Evolutionary conservation across 352 stramenopile species (phyloP).

Genomic region (Elongisporangium prolatum): DNA sequence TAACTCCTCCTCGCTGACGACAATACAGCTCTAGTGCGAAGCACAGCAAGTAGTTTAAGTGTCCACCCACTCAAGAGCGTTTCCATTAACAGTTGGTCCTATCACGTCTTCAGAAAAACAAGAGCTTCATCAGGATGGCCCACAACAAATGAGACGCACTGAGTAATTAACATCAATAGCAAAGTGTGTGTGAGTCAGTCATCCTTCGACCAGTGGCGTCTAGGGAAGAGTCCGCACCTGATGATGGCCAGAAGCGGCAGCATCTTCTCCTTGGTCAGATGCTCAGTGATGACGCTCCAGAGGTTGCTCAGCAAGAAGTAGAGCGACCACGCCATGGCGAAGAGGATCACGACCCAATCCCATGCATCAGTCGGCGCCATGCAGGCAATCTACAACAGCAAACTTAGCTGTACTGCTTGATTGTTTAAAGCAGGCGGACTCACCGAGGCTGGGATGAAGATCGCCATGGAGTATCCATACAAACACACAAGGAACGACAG

Average conservation of each 20-base stretch:
- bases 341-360: conserved; percentile 77
- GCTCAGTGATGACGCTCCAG: conserved; percentile 68
- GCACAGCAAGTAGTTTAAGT: conserved; percentile 1
- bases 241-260: conserved; percentile 77
- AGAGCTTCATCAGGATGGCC: conserved; percentile 81
- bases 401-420: neutral
- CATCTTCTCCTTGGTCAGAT: conserved; percentile 86
- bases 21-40: conserved; percentile 1
- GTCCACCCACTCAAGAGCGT: neutral
- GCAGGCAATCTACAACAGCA: conserved; percentile 53
- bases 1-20: neutral
- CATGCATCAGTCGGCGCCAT: conserved; percentile 64
- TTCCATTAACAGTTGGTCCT: neutral
- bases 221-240: conserved; percentile 31
- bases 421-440: conserved; percentile 10
- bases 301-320: conserved; percentile 82
- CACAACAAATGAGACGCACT: conserved; percentile 78
- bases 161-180: conserved; percentile 6
- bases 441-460: conserved; percentile 82
- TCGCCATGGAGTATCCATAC: conserved; percentile 79
- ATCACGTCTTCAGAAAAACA: conserved; percentile 66
- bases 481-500: conserved; percentile 82
- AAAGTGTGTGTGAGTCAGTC: conserved; percentile 5
- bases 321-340: conserved; percentile 82
- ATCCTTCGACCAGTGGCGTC: neutral